Evolutionary conservation across 2,329 filamentous ascomycete species (phyloP).

Genomic region (Dothideomycetes sp.): DNA sequence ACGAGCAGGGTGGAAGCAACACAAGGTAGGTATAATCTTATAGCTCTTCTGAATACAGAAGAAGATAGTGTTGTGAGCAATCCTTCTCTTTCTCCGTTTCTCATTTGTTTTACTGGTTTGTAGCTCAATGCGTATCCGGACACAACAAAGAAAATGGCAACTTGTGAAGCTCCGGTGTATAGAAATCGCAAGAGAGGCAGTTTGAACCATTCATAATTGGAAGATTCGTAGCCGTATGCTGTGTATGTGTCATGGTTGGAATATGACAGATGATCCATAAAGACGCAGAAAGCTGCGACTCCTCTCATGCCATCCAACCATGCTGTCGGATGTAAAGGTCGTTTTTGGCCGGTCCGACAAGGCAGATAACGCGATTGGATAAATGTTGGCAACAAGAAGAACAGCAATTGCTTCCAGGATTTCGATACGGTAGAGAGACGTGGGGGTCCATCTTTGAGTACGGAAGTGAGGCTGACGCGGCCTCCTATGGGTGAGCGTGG

Average conservation of each 20-base stretch:
- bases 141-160: slow-evolving; percentile 54
- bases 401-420: neutral
- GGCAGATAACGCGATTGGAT: neutral
- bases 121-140: slow-evolving; percentile 53
- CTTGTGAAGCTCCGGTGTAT: slow-evolving; percentile 47
- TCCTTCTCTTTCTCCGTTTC: slow-evolving; percentile 19
- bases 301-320: slow-evolving; percentile 20
- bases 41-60: no score
- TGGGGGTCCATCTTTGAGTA: neutral
- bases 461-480: neutral
- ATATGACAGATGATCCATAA: slow-evolving; percentile 17
- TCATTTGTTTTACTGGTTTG: slow-evolving; percentile 17
- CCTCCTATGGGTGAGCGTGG: neutral
- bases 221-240: slow-evolving; percentile 12
- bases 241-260: slow-evolving; percentile 12
- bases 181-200: slow-evolving; percentile 47
- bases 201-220: slow-evolving; percentile 27
- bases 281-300: slow-evolving; percentile 18
- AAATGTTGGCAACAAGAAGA: neutral
- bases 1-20: no score
- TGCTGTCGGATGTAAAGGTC: slow-evolving; percentile 14
- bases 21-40: no score
- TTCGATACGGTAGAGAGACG: neutral
- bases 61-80: no score
- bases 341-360: neutral